Conservation (phyloP, 169 alveolate genomes). For the Cryptosporidium xiaoi region DNA sequence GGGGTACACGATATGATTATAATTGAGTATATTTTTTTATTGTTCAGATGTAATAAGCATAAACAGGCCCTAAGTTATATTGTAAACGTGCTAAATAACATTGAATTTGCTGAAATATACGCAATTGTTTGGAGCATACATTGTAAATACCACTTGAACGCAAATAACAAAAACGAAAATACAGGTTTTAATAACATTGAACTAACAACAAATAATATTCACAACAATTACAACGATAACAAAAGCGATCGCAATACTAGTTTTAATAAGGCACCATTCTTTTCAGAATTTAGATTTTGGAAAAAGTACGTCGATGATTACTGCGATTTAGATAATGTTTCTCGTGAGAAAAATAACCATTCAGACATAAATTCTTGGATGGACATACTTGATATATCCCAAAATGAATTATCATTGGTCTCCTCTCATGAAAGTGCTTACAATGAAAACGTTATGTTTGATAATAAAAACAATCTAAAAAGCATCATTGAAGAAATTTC, state of each 20-base stretch:
- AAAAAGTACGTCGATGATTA: conserved; percentile 4
- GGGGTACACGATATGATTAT: conserved; percentile 24
- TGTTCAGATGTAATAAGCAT: conserved; percentile 41
- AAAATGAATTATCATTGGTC: conserved; percentile 40
- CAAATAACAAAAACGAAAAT: background rate
- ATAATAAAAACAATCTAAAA: background rate
- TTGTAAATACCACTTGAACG: conserved; percentile 1
- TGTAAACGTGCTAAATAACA: conserved; percentile 4
- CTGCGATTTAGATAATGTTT: background rate
- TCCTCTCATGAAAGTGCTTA: background rate
- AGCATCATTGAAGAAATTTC: background rate
- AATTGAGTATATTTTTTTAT: conserved; percentile 41
- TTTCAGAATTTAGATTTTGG: conserved; percentile 61
- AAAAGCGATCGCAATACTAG: background rate
- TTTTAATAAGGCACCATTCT: background rate
- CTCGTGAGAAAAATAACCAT: background rate
- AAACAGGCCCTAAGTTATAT: conserved; percentile 30
- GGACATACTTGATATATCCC: conserved; percentile 45
- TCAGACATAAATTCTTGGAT: conserved; percentile 30
- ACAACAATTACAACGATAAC: background rate
- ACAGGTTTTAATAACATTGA: background rate
- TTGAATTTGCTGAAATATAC: conserved; percentile 59
- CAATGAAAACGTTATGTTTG: background rate
- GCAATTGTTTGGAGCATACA: conserved; percentile 59
- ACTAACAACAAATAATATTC: background rate